phyloP scores from a whole-genome alignment of 352 stramenopile genomes.

The Phytophthora kernoviae region DNA sequence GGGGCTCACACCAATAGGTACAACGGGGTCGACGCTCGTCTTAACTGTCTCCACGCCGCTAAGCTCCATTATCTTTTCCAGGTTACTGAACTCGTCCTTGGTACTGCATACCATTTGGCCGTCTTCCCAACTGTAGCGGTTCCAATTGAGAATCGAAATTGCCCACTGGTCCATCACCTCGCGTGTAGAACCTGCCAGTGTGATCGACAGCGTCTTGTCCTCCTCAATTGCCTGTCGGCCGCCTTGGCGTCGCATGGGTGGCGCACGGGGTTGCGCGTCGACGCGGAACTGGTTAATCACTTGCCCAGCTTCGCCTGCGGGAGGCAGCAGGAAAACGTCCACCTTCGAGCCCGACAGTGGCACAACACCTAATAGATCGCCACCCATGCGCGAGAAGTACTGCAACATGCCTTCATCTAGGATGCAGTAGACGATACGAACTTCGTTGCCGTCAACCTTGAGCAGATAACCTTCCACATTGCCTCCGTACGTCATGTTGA shows the following conservation, averaged over 20 bases:
- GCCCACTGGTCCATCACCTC: slow-evolving; percentile 76
- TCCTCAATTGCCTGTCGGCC: slow-evolving; percentile 21
- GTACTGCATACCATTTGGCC: slow-evolving; percentile 77
- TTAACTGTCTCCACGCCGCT: slow-evolving; percentile 34
- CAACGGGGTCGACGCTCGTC: slow-evolving; percentile 25
- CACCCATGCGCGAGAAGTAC: slow-evolving; percentile 80
- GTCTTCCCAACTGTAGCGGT: slow-evolving; percentile 85
- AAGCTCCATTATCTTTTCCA: slow-evolving; percentile 46
- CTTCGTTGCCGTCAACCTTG: slow-evolving; percentile 66
- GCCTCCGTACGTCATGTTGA: slow-evolving; percentile 51
- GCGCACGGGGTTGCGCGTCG: slow-evolving; percentile 42
- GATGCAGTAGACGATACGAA: slow-evolving; percentile 81
- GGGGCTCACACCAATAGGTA: slow-evolving; percentile 56
- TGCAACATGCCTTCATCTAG: slow-evolving; percentile 82
- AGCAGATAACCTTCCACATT: slow-evolving; percentile 86
- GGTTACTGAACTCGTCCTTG: slow-evolving; percentile 65
- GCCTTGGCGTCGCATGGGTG: slow-evolving; percentile 19
- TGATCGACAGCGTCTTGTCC: slow-evolving; percentile 35
- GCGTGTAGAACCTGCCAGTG: slow-evolving; percentile 59
- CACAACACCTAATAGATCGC: slow-evolving; percentile 61
- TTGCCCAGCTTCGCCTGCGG: slow-evolving; percentile 36
- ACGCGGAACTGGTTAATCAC: slow-evolving; percentile 72
- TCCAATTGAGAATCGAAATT: slow-evolving; percentile 84
- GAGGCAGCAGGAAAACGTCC: slow-evolving; percentile 69
- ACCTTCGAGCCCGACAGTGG: slow-evolving; percentile 78